Evolutionary conservation across 176 grass and related monocot species (phyloP).

Genomic region (Raddia guianensis): DNA sequence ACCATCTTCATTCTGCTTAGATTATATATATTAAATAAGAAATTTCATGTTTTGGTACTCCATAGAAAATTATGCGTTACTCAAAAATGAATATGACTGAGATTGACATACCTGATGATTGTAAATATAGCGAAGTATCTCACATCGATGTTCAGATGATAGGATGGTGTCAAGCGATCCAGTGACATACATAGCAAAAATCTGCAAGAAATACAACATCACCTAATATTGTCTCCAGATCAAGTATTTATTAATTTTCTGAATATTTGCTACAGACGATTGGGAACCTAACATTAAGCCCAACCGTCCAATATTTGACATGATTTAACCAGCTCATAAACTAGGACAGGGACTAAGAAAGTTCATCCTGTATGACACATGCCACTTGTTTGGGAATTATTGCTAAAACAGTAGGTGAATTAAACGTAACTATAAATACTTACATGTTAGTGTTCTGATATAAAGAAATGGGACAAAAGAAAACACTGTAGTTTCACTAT

Average conservation of each 20-base stretch:
- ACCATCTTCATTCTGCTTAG: conserved; percentile 43
- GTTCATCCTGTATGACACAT: background rate
- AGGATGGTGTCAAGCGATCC: conserved; percentile 33
- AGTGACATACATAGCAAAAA: conserved; percentile 44
- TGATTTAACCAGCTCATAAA: background rate
- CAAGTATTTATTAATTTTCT: background rate
- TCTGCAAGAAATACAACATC: conserved; percentile 15
- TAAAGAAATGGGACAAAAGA: too few relatives aligned
- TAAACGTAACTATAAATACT: too few relatives aligned
- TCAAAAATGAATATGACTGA: background rate
- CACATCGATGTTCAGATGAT: conserved; percentile 23
- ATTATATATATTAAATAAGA: background rate
- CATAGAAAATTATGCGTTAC: background rate
- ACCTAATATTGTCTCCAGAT: background rate
- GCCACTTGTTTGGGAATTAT: background rate
- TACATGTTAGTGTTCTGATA: too few relatives aligned
- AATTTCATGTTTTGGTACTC: background rate
- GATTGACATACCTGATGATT: conserved; percentile 45
- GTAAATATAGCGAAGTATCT: conserved; percentile 54
- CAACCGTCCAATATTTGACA: background rate
- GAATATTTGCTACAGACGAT: background rate
- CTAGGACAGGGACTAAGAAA: background rate
- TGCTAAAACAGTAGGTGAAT: background rate
- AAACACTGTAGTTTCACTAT: too few relatives aligned
- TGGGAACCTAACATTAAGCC: background rate